phyloP scores from a whole-genome alignment of 208 protist genomes.

The Trypanosoma boissoni region DNA sequence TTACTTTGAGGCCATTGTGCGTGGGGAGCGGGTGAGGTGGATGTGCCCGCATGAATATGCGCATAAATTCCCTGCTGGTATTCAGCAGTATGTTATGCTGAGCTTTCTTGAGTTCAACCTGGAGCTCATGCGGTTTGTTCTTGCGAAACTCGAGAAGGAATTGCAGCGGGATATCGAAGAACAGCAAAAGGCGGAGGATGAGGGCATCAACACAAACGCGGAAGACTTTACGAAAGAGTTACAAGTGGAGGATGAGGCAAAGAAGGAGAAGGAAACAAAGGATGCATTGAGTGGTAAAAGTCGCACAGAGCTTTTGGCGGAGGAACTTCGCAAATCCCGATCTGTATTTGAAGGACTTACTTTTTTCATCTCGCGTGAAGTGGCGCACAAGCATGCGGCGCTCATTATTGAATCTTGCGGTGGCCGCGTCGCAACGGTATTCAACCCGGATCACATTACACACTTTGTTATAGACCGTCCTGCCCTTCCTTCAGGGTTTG shows the following conservation, averaged over 20 bases:
- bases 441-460: constrained; percentile 73
- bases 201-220: constrained; percentile 47
- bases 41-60: constrained; percentile 97
- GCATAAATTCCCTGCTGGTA: constrained; percentile 91
- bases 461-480: constrained; percentile 88
- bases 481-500: constrained; percentile 52
- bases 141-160: constrained; percentile 95
- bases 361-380: constrained; percentile 91
- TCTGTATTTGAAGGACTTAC: constrained; percentile 66
- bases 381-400: constrained; percentile 83
- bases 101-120: constrained; percentile 98
- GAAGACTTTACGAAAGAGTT: constrained; percentile 37
- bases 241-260: too few relatives aligned
- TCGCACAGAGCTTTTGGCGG: constrained; percentile 41
- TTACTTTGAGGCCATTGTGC: constrained; percentile 98
- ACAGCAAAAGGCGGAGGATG: constrained; percentile 51
- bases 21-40: constrained; percentile 96
- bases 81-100: constrained; percentile 95
- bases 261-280: too few relatives aligned
- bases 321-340: constrained; percentile 61
- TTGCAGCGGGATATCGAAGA: constrained; percentile 70
- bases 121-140: constrained; percentile 95
- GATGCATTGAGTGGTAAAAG: constrained; percentile 25
- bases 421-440: constrained; percentile 75
- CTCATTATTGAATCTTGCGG: constrained; percentile 89